Base-by-base conservation (phyloP, 176 grass and related monocot species). In the Oryza glumipatula region DNA sequence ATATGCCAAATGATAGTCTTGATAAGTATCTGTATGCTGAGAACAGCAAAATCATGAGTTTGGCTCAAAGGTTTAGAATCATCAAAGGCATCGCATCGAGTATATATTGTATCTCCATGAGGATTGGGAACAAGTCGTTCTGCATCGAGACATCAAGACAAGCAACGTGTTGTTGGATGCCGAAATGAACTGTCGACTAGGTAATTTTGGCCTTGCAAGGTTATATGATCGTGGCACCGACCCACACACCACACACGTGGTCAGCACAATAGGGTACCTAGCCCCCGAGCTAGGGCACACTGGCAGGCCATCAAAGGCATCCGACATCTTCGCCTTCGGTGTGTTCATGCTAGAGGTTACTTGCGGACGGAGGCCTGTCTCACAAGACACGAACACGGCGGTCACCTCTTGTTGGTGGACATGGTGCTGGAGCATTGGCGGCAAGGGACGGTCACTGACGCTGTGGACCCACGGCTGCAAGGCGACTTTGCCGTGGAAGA, bases 211-310 rank as follows among this genome's bases (percentile, higher is more conserved):
- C 8, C 80, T 92, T 4, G 83, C 87, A 0, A 86, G 80, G 6
- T 13, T 92, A 35, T 92, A 89, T 1, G 90, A 89, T 9, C 80
- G 86, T 14, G 87, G 87, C 22, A 88, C 77, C 0, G 78, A 89
- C 7, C 83, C 90, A 4, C 83, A 80, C 11, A 84, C 70, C 70
- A 92, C 83, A 6, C 86, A 86, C 14, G 80, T 92, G 39, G 83
- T 92, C 0, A 83, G 87, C 7, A 92, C 79, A 0, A 85, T 76
- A 69, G 90, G 90, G 21, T 92, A 89, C 69, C 87, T 89, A 0
- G 86, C 90, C 4, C 87, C 87, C 5, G 90, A 89, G 80, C 43
- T 92, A 4, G 86, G 72, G 33, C 86, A 82, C 43, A 86, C 83
- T 39, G 87, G 91, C 38, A 82, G 43, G 87, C 84, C 84, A 0